A percentile compares a stretch with the other conserved stretches of the same genome.
These are phyloP conservation scores for Pachysandra terminalis DNA, from an alignment of 164 flowering plant genomes.

Conservation along the genomic window DNA sequence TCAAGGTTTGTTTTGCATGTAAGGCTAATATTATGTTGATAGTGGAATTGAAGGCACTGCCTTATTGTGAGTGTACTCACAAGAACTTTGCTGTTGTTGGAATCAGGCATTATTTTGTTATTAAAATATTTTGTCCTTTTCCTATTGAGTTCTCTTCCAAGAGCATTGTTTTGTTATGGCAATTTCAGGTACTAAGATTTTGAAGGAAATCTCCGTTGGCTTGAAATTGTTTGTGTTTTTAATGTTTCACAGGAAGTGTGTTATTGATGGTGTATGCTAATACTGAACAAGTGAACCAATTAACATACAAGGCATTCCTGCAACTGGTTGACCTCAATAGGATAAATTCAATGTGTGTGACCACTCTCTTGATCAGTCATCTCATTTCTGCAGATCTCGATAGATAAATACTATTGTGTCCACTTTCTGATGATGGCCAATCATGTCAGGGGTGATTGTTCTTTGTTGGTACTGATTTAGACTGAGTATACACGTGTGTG, in stretches of 20 bases:
- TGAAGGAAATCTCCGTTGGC: not conserved
- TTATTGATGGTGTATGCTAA: not conserved
- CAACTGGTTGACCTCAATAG: not conserved
- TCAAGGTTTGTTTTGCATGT: slow-evolving; percentile 51
- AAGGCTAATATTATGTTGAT: slow-evolving; percentile 2
- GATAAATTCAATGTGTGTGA: not conserved
- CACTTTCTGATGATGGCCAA: not conserved
- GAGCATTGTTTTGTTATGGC: not conserved
- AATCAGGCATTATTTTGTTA: too few relatives aligned
- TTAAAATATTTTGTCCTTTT: too few relatives aligned
- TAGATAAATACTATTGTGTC: too few relatives aligned
- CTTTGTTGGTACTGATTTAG: too few relatives aligned
- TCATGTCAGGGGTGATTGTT: too few relatives aligned
- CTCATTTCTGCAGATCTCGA: too few relatives aligned
- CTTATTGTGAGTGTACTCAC: not conserved
- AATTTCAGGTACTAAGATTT: not conserved
- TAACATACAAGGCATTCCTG: not conserved
- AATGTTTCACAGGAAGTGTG: not conserved
- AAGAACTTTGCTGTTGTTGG: not conserved
- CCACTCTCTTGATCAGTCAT: too few relatives aligned
- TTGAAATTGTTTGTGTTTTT: not conserved
- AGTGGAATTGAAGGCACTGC: not conserved
- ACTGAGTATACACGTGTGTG: too few relatives aligned
- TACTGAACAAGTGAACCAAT: not conserved
- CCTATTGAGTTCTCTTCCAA: not conserved